phyloP scores from a whole-genome alignment of 192 early-diverging fungal species.

The Geranomyces variabilis region DNA sequence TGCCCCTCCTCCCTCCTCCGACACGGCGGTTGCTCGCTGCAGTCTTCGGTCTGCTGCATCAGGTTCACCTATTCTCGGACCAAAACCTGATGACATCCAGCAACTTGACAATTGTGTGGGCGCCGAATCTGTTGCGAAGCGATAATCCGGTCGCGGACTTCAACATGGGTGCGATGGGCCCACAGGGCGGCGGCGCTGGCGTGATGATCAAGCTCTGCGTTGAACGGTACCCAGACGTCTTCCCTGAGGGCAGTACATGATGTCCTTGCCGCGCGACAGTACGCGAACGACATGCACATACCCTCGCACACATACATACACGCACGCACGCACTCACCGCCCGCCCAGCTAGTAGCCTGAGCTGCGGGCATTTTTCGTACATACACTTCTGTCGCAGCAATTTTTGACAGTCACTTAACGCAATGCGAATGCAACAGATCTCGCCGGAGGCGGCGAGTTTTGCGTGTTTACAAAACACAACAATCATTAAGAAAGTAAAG shows the following conservation, averaged over 20 bases:
- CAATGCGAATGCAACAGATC: no score
- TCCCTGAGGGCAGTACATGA: constrained; percentile 9
- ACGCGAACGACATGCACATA: no score
- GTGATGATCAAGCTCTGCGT: constrained; percentile 43
- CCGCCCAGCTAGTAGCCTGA: no score
- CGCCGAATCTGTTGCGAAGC: constrained; percentile 77
- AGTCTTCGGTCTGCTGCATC: constrained; percentile 72
- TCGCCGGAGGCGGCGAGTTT: no score
- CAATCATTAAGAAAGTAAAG: no score
- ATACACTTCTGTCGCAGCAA: no score
- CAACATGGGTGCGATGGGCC: constrained; percentile 46
- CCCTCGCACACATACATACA: no score
- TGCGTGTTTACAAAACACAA: no score
- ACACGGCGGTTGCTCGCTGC: constrained; percentile 42
- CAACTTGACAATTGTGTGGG: constrained; percentile 83
- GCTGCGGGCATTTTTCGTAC: no score
- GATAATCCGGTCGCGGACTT: constrained; percentile 51
- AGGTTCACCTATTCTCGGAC: constrained; percentile 67
- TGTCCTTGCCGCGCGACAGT: no score
- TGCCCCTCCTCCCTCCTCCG: constrained; percentile 41
- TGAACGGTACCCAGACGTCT: constrained; percentile 42
- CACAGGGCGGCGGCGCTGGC: constrained; percentile 41
- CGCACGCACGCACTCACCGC: no score
- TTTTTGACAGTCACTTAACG: no score
- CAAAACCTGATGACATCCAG: constrained; percentile 83